Base-by-base conservation (phyloP, 805 yeast species). In the Candida golubevii region DNA sequence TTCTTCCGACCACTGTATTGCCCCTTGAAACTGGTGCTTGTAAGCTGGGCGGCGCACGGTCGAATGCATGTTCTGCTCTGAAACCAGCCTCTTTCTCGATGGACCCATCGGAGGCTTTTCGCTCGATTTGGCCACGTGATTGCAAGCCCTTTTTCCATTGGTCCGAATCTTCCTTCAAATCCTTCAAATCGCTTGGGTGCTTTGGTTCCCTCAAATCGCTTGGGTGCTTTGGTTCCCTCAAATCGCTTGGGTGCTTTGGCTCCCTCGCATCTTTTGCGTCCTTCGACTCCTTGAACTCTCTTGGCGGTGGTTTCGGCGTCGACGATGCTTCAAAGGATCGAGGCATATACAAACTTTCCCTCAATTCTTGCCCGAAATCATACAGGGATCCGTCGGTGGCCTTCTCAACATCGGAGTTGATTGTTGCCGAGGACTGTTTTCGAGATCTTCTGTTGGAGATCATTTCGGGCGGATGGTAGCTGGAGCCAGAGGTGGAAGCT, bases 391-490 rank as follows among this genome's bases (percentile, higher is more conserved):
- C 44, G 6, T 45, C 47, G 10, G 42, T 15, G 11, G 44, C 37
- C 30, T 46, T 42, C 10, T 47, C 51, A 8, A 38, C 26, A 35
- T 48, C 54, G 12, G 53, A 44, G n/a, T 37, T 37, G 34, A 44
- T 29, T 6, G 54, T 50, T n/a, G 51, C 45, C 8, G 50, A 36
- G 7, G 55, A 50, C 34, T 52, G 51, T 33, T 49, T 53, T 13
- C 57, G 64, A 46, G 70, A 44, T 54, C 85, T 67, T 57, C 86
- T 66, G 26, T 70, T 78, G 35, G 77, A 69, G n/a, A 82, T 82
- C 88, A 82, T 82, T 56, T 82, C 86, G 0, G 87, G 87, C 0
- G 82, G 77, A 7, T 60, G 65, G 45, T 74, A 72, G 1, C 37
- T 14, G 7, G 42, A 8, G 6, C n/a, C n/a, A 1, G 36, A 35